phyloP scores from a whole-genome alignment of 2,329 filamentous ascomycete genomes.

The Hymenoscyphus linearis region DNA sequence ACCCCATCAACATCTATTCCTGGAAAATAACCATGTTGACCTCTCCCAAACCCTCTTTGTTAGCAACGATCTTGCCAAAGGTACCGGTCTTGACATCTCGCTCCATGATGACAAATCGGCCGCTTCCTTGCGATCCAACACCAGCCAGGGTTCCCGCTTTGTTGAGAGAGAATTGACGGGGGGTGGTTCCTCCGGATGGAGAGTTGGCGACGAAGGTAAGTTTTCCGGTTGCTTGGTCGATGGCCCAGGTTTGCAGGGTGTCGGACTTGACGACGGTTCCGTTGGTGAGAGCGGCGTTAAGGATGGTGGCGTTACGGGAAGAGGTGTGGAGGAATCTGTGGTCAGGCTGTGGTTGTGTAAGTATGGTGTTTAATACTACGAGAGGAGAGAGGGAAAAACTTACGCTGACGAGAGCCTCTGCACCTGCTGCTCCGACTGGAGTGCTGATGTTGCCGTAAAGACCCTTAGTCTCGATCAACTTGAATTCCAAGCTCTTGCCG shows the following conservation, averaged over 20 bases:
- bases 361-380: background rate
- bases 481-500: conserved; percentile 39
- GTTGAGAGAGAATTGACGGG: conserved; percentile 44
- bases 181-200: conserved; percentile 40
- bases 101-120: conserved; percentile 37
- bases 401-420: conserved; percentile 55
- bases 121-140: conserved; percentile 39
- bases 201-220: conserved; percentile 39
- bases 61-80: conserved; percentile 33
- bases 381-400: conserved; percentile 29
- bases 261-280: conserved; percentile 50
- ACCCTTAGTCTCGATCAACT: conserved; percentile 42
- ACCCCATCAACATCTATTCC: conserved; percentile 10
- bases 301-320: conserved; percentile 57
- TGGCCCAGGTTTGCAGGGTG: conserved; percentile 57
- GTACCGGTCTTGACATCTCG: conserved; percentile 38
- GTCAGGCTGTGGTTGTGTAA: conserved; percentile 42
- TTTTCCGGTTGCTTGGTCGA: conserved; percentile 42
- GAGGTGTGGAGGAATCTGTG: conserved; percentile 60
- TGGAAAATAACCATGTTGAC: conserved; percentile 29
- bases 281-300: conserved; percentile 42
- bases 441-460: conserved; percentile 42
- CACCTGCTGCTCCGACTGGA: conserved; percentile 41
- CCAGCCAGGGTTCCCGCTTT: conserved; percentile 40
- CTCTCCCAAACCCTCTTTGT: conserved; percentile 21